phyloP scores from a whole-genome alignment of 169 alveolate genomes.

The Cryptosporidium meleagridis region DNA sequence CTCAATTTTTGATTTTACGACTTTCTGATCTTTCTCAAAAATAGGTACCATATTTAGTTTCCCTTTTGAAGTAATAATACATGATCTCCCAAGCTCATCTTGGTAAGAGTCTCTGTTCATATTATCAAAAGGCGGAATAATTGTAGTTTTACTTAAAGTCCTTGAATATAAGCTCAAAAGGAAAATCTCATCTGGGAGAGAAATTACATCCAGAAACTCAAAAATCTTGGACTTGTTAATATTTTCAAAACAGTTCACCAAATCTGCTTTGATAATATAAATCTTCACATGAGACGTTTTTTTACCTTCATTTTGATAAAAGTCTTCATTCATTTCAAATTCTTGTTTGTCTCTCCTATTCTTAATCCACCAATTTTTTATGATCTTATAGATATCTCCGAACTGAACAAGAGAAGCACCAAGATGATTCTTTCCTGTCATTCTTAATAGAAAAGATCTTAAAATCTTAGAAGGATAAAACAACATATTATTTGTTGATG shows the following conservation, averaged over 20 bases:
- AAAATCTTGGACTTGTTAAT: slow-evolving; percentile 27
- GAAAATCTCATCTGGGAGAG: slow-evolving; percentile 17
- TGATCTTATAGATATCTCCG: slow-evolving; percentile 34
- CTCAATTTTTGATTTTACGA: not conserved
- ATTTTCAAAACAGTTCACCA: slow-evolving; percentile 55
- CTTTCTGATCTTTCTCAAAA: not conserved
- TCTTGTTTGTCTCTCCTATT: not conserved
- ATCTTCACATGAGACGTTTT: not conserved
- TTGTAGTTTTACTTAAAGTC: slow-evolving; percentile 5
- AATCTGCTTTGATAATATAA: slow-evolving; percentile 51
- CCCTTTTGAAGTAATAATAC: slow-evolving; percentile 38
- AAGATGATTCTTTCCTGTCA: slow-evolving; percentile 1
- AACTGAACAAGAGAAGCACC: slow-evolving; percentile 45
- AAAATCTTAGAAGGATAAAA: slow-evolving; percentile 38
- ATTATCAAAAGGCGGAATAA: slow-evolving; percentile 50
- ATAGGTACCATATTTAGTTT: slow-evolving; percentile 48
- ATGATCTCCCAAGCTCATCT: slow-evolving; percentile 31
- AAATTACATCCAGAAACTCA: slow-evolving; percentile 15
- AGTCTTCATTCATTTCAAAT: not conserved
- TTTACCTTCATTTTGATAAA: too few species aligned
- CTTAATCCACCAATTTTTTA: slow-evolving; percentile 39
- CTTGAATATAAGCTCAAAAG: slow-evolving; percentile 29
- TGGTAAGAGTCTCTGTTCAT: slow-evolving; percentile 3
- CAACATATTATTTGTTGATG: slow-evolving; percentile 52
- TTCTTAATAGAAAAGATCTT: slow-evolving; percentile 48